Evolutionary conservation across 345 rosid genomes (phyloP).

Genomic region (Leavenworthia alabamica): DNA sequence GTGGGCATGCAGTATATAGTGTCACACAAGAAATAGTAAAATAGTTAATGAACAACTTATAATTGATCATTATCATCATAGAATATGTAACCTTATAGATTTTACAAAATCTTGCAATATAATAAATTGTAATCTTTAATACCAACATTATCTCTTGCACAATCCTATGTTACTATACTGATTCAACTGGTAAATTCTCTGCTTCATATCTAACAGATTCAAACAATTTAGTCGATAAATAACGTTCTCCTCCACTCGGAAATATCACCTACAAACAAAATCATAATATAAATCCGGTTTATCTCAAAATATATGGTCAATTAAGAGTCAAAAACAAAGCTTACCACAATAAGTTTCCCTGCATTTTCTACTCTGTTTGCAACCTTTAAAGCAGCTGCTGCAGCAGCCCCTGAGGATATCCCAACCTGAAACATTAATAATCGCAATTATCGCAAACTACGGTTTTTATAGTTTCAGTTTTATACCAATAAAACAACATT

Average conservation of each 20-base stretch:
- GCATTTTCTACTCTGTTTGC: conserved; percentile 55
- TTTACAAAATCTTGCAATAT: neutral
- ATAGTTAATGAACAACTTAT: conserved; percentile 8
- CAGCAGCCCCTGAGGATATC: conserved; percentile 64
- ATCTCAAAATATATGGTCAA: neutral
- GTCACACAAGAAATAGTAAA: too few species aligned
- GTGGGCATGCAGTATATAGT: too few species aligned
- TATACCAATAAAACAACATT: neutral
- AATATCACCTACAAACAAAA: conserved; percentile 46
- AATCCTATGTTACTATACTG: neutral
- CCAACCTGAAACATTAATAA: conserved; percentile 38
- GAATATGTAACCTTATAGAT: neutral
- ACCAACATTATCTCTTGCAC: neutral
- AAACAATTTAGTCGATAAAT: conserved; percentile 52
- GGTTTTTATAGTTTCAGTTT: neutral
- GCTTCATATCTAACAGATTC: conserved; percentile 49
- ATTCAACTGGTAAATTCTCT: conserved; percentile 38
- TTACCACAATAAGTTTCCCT: conserved; percentile 49
- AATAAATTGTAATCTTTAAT: neutral
- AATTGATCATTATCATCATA: conserved; percentile 5
- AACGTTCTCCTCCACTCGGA: conserved; percentile 71
- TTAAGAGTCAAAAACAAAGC: neutral
- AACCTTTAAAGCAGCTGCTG: conserved; percentile 49
- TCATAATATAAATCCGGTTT: neutral
- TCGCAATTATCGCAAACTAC: neutral